Evolutionary conservation across 345 rosid species (phyloP).

Genomic region (Gossypium thurberi): DNA sequence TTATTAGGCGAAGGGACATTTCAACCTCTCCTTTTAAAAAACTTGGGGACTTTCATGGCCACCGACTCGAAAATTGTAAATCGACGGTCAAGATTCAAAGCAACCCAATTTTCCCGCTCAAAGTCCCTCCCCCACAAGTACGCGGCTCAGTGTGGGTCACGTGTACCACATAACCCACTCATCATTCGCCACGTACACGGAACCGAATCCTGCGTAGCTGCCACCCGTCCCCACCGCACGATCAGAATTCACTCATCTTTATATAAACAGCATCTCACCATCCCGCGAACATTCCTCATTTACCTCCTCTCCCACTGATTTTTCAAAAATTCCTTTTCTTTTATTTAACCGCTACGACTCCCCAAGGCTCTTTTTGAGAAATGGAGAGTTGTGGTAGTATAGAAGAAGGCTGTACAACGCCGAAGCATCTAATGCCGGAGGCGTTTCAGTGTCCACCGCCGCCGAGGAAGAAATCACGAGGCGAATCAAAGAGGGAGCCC

Average conservation of each 20-base stretch:
- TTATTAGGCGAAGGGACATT: background rate
- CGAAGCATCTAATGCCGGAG: conserved; percentile 14
- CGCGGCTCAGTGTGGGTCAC: conserved; percentile 17
- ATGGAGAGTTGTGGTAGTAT: conserved; percentile 24
- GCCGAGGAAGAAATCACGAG: conserved; percentile 18
- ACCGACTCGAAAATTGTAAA: background rate
- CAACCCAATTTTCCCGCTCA: conserved; percentile 33
- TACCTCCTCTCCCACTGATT: conserved; percentile 6
- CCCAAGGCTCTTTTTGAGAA: background rate
- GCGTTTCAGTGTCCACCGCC: conserved; percentile 19
- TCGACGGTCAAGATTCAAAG: conserved; percentile 3
- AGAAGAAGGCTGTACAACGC: conserved; percentile 44
- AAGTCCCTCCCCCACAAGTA: conserved; percentile 13
- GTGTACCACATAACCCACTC: conserved; percentile 3
- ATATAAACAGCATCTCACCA: background rate
- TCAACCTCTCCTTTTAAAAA: background rate
- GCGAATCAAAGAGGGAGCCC: conserved; percentile 7
- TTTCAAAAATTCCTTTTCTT: background rate
- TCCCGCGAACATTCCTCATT: background rate
- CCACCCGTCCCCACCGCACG: conserved; percentile 19
- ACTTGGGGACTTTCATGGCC: background rate
- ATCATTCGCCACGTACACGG: conserved; percentile 17
- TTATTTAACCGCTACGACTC: background rate
- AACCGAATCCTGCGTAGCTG: conserved; percentile 20
- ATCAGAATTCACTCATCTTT: background rate